Evolutionary conservation across 306 rosid species (phyloP).

Genomic region (Quercus mongolica): DNA sequence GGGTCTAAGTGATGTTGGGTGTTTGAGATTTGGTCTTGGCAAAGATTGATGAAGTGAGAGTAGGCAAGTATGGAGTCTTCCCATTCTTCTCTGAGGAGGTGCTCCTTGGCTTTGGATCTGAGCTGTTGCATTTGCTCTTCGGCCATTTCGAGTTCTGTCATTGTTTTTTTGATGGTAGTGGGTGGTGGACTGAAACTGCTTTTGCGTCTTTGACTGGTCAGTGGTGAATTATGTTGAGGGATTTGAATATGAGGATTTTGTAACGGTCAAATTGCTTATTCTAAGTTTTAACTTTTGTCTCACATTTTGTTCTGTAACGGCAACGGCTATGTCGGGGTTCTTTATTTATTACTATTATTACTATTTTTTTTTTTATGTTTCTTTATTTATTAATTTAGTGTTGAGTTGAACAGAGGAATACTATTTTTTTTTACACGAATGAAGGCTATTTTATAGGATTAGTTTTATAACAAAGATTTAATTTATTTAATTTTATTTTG

Average conservation of each 20-base stretch:
- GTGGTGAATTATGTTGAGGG: not conserved
- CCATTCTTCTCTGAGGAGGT: slow-evolving; percentile 88
- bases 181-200: not conserved
- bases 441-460: too few species aligned
- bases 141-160: slow-evolving; percentile 32
- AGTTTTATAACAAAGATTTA: too few species aligned
- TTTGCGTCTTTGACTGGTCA: not conserved
- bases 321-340: slow-evolving; percentile 13
- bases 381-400: too few species aligned
- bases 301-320: slow-evolving; percentile 13
- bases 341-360: not conserved
- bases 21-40: slow-evolving; percentile 35
- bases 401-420: too few species aligned
- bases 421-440: too few species aligned
- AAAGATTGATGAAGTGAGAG: slow-evolving; percentile 56
- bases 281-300: not conserved
- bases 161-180: not conserved
- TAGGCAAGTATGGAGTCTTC: slow-evolving; percentile 46
- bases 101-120: slow-evolving; percentile 84
- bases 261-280: slow-evolving; percentile 35
- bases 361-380: too few species aligned
- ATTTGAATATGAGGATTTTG: slow-evolving; percentile 8
- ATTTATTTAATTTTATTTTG: too few species aligned
- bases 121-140: slow-evolving; percentile 54
- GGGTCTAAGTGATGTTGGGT: slow-evolving; percentile 11